phyloP scores from a whole-genome alignment of 176 grass and related monocot genomes.

The Aegilops umbellulata region DNA sequence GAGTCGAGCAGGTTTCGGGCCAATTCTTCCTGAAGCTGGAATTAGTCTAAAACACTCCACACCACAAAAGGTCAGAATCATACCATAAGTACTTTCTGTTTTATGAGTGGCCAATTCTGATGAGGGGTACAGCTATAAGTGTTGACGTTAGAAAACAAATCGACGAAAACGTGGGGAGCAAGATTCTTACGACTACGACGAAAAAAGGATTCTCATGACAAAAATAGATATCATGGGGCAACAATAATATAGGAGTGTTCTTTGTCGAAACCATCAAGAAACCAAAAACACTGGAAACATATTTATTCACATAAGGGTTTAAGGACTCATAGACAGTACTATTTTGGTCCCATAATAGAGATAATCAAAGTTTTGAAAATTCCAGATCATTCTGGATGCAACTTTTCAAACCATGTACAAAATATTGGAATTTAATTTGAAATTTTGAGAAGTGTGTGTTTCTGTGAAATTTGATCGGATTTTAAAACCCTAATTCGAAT shows the following conservation, averaged over 20 bases:
- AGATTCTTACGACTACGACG: not conserved
- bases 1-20: not conserved
- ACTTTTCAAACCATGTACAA: too few species aligned
- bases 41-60: not conserved
- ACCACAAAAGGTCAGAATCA: not conserved
- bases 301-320: not conserved
- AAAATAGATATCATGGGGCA: not conserved
- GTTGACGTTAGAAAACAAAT: not conserved
- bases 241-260: not conserved
- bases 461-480: too few species aligned
- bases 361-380: not conserved
- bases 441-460: too few species aligned
- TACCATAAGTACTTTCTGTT: too few species aligned
- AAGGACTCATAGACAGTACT: not conserved
- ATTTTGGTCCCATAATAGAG: not conserved
- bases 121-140: not conserved
- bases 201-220: not conserved
- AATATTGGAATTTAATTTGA: too few species aligned
- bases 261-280: not conserved
- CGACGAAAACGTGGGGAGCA: not conserved
- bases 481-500: too few species aligned
- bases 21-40: not conserved
- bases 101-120: not conserved
- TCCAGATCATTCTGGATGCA: too few species aligned
- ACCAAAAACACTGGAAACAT: not conserved